Conservation (phyloP, 2,329 filamentous ascomycete species). For the Pestalotiopsis fici region DNA sequence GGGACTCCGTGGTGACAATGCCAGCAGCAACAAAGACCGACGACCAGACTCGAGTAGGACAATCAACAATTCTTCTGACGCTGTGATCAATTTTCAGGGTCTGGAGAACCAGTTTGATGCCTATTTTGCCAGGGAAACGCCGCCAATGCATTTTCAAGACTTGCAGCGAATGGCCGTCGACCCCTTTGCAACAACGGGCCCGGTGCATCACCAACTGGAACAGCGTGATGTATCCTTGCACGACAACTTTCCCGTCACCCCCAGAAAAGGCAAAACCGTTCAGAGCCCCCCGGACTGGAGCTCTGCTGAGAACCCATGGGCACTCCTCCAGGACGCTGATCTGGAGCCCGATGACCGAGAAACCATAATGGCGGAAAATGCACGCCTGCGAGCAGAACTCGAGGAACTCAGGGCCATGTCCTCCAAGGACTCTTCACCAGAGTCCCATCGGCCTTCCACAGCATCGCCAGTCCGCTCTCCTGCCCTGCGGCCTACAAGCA, state of each 20-base stretch:
- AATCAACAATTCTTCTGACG: background rate
- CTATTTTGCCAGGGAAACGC: background rate
- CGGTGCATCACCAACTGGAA: background rate
- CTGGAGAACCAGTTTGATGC: background rate
- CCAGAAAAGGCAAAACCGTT: background rate
- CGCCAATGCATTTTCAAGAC: background rate
- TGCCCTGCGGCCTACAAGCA: background rate
- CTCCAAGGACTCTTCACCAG: background rate
- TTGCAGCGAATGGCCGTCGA: background rate
- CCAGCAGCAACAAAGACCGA: background rate
- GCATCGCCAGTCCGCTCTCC: background rate
- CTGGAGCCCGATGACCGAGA: slow-evolving; percentile 1
- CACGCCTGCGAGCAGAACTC: slow-evolving; percentile 10
- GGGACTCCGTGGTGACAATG: background rate
- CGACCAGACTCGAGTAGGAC: background rate
- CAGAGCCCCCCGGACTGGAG: slow-evolving; percentile 5
- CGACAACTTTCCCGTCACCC: background rate
- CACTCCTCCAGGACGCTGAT: background rate
- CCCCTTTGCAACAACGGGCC: background rate
- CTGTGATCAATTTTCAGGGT: slow-evolving; percentile 3
- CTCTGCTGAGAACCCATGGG: slow-evolving; percentile 10
- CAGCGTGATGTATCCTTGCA: slow-evolving; percentile 1
- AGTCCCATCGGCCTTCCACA: background rate
- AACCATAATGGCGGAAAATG: slow-evolving; percentile 7
- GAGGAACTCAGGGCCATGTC: slow-evolving; percentile 1